Base-by-base conservation (phyloP, 1,139 yeast genomes). In the Yarrowia galli region DNA sequence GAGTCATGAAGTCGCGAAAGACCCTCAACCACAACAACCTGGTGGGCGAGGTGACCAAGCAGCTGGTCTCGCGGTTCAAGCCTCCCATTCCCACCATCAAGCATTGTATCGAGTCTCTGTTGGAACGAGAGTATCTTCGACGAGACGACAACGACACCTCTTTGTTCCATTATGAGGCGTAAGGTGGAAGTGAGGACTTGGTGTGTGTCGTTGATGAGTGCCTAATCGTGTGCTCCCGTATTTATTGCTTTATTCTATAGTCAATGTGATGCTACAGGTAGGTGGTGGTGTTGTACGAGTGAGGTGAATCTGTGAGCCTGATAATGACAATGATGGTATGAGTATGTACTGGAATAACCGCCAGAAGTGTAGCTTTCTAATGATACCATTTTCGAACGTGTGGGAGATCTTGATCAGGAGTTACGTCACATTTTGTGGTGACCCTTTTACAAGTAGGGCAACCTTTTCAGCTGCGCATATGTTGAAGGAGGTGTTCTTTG, bases 61-160 rank as follows among this genome's bases (percentile, higher is more conserved):
- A 87, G 71, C 81, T 92, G 46, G 79, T 83, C 23, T 79, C 82
- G 54, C 80, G 96, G 70, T 93, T 95, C 77, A 85, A 84, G 63
- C 91, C 96, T 0, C 86, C 87, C 69, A 87, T 89, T 13, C 78
- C 80, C 18, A 79, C 88, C 70, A 89, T 95, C 71, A 92, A 92
- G 75, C 87, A 84, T 71, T 85, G 97, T 67, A 84, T 95, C n/a
- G 96, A 91, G 71, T 89, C 87, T 36, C 80, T 95, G 71, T 82
- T 95, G 43, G 97, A 91, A 69, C 86, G 90, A 72, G 98, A 93
- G 74, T 95, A 92, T 75, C 77, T 95, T 65, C 87, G 87, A 71
- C 84, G 97, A 73, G 92, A 89, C 74, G 85, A 84, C 0, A 84
- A 84, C 0, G 87, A 89, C 71, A 79, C 87, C 68, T 82, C 83